These are phyloP conservation scores for Phytophthora melonis DNA, from an alignment of 352 stramenopile species.

Conservation along the genomic window DNA sequence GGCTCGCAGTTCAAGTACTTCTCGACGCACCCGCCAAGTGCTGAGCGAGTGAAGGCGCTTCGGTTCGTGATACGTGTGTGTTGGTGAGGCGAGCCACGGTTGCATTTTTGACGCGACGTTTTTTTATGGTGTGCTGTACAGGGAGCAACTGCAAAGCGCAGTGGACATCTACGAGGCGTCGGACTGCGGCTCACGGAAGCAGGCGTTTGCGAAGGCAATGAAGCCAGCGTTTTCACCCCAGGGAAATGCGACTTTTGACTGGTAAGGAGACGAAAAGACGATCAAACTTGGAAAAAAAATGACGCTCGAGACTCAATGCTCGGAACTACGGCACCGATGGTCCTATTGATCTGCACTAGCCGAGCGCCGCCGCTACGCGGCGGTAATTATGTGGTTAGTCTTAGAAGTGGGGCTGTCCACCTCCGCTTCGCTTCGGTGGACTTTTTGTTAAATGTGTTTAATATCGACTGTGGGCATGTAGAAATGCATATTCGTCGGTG, in stretches of 20 bases:
- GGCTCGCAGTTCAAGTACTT: slow-evolving; percentile 70
- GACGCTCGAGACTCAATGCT: neutral
- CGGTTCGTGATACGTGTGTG: slow-evolving; percentile 31
- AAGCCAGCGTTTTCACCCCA: slow-evolving; percentile 38
- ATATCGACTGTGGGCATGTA: too few relatives aligned
- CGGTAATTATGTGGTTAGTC: too few relatives aligned
- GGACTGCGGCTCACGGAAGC: slow-evolving; percentile 45
- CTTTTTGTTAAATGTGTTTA: too few relatives aligned
- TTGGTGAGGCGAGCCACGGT: neutral
- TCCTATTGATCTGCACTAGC: too few relatives aligned
- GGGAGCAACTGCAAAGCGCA: slow-evolving; percentile 51
- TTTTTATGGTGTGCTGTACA: slow-evolving; percentile 9
- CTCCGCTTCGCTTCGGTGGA: too few relatives aligned
- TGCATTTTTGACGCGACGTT: neutral
- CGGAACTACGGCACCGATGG: too few relatives aligned
- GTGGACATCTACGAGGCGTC: slow-evolving; percentile 58
- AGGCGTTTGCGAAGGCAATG: slow-evolving; percentile 46
- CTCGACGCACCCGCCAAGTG: slow-evolving; percentile 75
- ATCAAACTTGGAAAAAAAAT: neutral
- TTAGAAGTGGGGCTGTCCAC: too few relatives aligned
- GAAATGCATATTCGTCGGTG: too few relatives aligned
- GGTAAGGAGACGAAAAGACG: slow-evolving; percentile 5
- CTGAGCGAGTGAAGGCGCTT: slow-evolving; percentile 62
- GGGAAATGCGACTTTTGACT: slow-evolving; percentile 26
- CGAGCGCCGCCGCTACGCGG: too few relatives aligned